Conservation (phyloP, 257 asterid species). For the Solanum lignicaule region DNA sequence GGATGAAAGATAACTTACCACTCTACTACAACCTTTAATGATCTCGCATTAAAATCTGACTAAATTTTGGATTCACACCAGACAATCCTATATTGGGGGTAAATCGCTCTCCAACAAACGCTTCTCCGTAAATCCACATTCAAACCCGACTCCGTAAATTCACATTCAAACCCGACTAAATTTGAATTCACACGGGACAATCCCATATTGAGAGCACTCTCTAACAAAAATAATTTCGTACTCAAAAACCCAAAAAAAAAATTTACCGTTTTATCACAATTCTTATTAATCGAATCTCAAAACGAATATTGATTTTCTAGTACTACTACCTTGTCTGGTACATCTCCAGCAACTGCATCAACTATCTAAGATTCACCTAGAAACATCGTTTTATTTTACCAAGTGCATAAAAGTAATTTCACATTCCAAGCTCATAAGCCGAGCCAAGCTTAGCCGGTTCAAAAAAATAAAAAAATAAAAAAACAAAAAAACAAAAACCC, state of each 20-base stretch:
- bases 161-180: too few species aligned
- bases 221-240: too few species aligned
- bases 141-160: too few species aligned
- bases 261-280: accelerated
- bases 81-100: neutral
- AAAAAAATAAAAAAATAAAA: neutral
- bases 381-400: neutral
- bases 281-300: neutral
- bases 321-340: neutral
- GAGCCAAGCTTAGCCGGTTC: neutral
- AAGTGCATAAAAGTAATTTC: neutral
- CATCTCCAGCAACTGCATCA: conserved; percentile 6
- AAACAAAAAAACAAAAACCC: neutral
- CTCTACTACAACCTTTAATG: too few species aligned
- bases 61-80: too few species aligned
- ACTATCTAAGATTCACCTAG: neutral
- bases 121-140: too few species aligned
- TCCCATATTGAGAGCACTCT: too few species aligned
- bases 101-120: too few species aligned
- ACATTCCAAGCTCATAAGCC: neutral
- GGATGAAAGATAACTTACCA: too few species aligned
- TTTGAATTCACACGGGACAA: too few species aligned
- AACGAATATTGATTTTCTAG: neutral
- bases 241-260: too few species aligned
- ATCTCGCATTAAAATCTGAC: too few species aligned